Base-by-base conservation (phyloP, 2,329 filamentous ascomycete species). In the Biscogniauxia marginata region DNA sequence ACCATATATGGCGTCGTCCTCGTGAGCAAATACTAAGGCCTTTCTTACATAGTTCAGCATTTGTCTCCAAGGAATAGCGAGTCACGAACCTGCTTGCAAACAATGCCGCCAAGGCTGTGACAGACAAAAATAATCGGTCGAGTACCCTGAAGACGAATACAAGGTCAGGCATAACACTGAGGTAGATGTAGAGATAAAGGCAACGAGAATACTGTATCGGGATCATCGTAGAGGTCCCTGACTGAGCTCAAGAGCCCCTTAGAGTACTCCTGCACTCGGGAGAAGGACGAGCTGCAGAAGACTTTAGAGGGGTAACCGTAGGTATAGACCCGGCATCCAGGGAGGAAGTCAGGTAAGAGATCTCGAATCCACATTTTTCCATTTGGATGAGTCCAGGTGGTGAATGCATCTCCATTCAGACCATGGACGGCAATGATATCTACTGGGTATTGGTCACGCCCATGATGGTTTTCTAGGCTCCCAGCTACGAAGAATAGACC, bases 31-130 rank as follows among this genome's bases (percentile, higher is more conserved):
- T 0, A 66, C 59, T 13, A 67, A 46, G 7, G 65, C 64, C 65
- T 67, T 7, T 19, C 30, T n/a, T n/a, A n/a, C 22, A 16, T 23
- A 48, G 30, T 23, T n/a, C 5, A 7, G n/a, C 19, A 20, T 51
- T 11, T 45, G 50, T 13, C 25, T 19, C 22, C 19, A 43, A 9
- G 20, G 43, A 39, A n/a, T 19, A n/a, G n/a, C 9, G 25, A 4
- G 50, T 18, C 5, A 48, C 57, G 13, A 23, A 67, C 66, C 63
- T 68, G 62, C 54, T 67, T 69, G 59, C 54, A 67, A 30, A 70
- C 65, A 19, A 70, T 65, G 1, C 67, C 67, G 7, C 69, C 67
- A 21, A 70, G 63, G 39, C 67, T 70, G 34, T 70, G 66, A 47
- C 64, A 67, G 7, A 70, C 50, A 46, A 70, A 70, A 3, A 68